phyloP scores from a whole-genome alignment of 2,329 filamentous ascomycete species.

The Curvularia sp. region DNA sequence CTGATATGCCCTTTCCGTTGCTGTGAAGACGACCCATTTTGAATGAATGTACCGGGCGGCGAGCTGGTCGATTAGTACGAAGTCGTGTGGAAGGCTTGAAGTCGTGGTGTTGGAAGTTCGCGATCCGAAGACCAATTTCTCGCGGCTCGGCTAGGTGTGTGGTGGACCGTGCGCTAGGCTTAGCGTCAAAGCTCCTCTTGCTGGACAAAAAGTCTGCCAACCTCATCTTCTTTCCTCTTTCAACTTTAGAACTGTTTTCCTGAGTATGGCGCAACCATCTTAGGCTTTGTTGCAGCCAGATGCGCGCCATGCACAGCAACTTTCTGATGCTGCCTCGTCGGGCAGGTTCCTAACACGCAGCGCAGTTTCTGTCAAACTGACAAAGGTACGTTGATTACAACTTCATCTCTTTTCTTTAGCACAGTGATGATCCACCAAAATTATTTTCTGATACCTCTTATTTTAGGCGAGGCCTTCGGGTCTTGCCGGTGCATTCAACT shows the following conservation, averaged over 20 bases:
- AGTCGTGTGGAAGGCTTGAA: constrained; percentile 30
- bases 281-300: constrained; percentile 7
- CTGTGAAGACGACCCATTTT: constrained; percentile 98
- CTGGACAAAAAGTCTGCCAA: constrained; percentile 21
- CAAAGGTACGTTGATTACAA: constrained; percentile 42
- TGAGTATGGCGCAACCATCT: not conserved
- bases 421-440: constrained; percentile 31
- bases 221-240: constrained; percentile 6
- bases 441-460: constrained; percentile 86
- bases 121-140: constrained; percentile 29
- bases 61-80: constrained; percentile 37
- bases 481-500: constrained; percentile 46
- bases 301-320: not conserved
- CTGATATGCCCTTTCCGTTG: constrained; percentile 99
- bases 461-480: constrained; percentile 48
- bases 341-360: not conserved
- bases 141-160: constrained; percentile 29
- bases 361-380: constrained; percentile 14
- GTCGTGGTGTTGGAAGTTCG: constrained; percentile 27
- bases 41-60: constrained; percentile 40
- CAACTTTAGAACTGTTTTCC: not conserved
- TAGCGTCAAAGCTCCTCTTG: constrained; percentile 16
- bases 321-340: not conserved
- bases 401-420: not conserved
- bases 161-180: constrained; percentile 13